phyloP scores from a whole-genome alignment of 129 eudicot species.

The Chrysanthemum seticuspe region DNA sequence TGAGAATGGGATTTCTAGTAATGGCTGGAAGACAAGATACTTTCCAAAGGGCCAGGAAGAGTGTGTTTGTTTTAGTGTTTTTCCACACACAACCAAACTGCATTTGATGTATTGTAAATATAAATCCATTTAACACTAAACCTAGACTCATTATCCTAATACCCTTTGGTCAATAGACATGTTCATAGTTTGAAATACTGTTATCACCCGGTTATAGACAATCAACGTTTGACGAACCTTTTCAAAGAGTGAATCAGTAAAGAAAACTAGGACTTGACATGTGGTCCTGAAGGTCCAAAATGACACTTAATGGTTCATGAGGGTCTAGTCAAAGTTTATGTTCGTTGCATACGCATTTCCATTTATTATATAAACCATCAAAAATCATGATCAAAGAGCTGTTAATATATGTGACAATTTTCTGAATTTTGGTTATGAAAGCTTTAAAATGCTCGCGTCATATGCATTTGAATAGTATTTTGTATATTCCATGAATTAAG shows the following conservation, averaged over 20 bases:
- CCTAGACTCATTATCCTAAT: neutral
- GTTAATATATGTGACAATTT: too few relatives aligned
- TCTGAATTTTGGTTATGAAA: too few relatives aligned
- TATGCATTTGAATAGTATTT: too few relatives aligned
- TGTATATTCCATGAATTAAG: too few relatives aligned
- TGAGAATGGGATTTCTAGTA: slow-evolving; percentile 37
- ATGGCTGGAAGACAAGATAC: slow-evolving; percentile 55
- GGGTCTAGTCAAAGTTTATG: slow-evolving; percentile 2
- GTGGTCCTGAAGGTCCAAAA: neutral
- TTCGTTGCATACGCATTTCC: neutral
- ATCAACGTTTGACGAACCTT: neutral
- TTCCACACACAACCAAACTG: slow-evolving; percentile 48
- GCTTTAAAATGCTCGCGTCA: too few relatives aligned
- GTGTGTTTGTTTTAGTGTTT: slow-evolving; percentile 36
- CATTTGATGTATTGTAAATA: slow-evolving; percentile 11
- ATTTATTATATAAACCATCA: neutral
- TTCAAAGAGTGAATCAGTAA: neutral
- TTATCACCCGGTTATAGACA: neutral
- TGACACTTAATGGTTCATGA: neutral
- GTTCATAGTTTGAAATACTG: too few relatives aligned
- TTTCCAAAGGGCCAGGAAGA: slow-evolving; percentile 41
- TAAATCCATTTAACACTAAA: slow-evolving; percentile 28
- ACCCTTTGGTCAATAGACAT: neutral
- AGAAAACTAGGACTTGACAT: neutral
- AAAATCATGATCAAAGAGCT: neutral